These are phyloP conservation scores for Leccinum subtestaceum DNA, from an alignment of 768 basidiomycete genomes.

Conservation along the genomic window DNA sequence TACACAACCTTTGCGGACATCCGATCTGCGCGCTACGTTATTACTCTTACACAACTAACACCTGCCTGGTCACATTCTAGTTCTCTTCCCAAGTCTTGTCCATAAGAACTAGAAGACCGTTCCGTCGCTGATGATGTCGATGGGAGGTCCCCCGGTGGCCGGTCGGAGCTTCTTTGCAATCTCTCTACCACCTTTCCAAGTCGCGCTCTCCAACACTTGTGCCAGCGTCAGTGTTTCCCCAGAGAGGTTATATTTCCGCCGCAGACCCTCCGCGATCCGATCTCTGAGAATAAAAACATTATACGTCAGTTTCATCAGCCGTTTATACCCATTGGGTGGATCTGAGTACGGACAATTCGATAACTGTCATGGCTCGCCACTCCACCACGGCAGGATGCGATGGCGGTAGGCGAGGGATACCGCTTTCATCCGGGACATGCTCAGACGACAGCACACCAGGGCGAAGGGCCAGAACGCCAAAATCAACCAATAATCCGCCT, in stretches of 20 bases:
- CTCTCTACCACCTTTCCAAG: constrained; percentile 96
- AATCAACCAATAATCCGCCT: constrained; percentile 88
- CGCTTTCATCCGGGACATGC: constrained; percentile 30
- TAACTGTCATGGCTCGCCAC: constrained; percentile 95
- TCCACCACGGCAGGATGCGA: constrained; percentile 92
- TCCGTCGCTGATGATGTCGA: constrained; percentile 83
- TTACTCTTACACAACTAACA: background rate
- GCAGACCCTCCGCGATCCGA: constrained; percentile 70
- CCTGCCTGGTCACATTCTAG: background rate
- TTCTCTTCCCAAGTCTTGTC: background rate
- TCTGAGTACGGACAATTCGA: constrained; percentile 65
- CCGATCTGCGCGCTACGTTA: background rate
- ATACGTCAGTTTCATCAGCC: constrained; percentile 3
- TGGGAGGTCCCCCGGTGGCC: constrained; percentile 75
- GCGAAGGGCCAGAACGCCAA: constrained; percentile 74
- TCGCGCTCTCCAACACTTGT: constrained; percentile 91
- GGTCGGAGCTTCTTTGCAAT: constrained; percentile 80
- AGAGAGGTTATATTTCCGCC: constrained; percentile 51
- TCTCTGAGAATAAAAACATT: constrained; percentile 54
- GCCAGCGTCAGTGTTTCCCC: constrained; percentile 64
- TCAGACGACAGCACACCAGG: constrained; percentile 52
- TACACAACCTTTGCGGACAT: background rate
- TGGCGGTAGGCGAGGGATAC: constrained; percentile 62
- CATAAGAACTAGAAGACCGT: constrained; percentile 59
- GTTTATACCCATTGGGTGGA: background rate